Conservation (phyloP, 202 grass and related monocot genomes). For the Zizania palustris region DNA sequence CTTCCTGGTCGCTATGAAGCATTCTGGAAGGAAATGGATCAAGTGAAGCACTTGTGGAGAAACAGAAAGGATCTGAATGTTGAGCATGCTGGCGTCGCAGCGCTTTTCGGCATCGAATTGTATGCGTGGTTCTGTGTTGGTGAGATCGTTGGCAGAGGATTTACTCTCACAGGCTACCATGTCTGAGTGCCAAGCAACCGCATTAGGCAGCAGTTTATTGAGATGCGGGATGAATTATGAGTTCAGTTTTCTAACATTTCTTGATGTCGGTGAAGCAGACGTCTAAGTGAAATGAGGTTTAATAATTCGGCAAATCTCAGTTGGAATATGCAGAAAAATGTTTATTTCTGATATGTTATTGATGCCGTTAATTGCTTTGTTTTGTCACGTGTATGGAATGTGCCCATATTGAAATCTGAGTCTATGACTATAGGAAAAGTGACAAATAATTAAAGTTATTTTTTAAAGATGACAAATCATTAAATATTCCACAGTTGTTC, state of each 20-base stretch:
- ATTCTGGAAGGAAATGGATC: conserved; percentile 79
- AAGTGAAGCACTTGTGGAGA: conserved; percentile 67
- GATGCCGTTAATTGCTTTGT: neutral
- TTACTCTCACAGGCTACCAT: conserved; percentile 79
- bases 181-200: conserved; percentile 44
- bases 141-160: conserved; percentile 81
- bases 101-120: conserved; percentile 74
- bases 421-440: too few relatives aligned
- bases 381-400: neutral
- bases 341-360: neutral
- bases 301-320: conserved; percentile 43
- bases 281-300: conserved; percentile 26
- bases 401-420: too few relatives aligned
- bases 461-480: too few relatives aligned
- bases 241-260: conserved; percentile 15
- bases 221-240: conserved; percentile 2
- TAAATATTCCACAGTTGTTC: too few relatives aligned
- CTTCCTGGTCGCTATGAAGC: conserved; percentile 70
- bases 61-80: conserved; percentile 69
- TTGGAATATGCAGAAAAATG: neutral
- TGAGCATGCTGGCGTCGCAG: conserved; percentile 70
- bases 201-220: neutral
- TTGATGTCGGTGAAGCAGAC: neutral
- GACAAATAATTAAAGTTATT: too few relatives aligned
- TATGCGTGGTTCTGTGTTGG: conserved; percentile 73